Base-by-base conservation (phyloP, 1,284 basidiomycete species). In the Ceratobasidium sp. region DNA sequence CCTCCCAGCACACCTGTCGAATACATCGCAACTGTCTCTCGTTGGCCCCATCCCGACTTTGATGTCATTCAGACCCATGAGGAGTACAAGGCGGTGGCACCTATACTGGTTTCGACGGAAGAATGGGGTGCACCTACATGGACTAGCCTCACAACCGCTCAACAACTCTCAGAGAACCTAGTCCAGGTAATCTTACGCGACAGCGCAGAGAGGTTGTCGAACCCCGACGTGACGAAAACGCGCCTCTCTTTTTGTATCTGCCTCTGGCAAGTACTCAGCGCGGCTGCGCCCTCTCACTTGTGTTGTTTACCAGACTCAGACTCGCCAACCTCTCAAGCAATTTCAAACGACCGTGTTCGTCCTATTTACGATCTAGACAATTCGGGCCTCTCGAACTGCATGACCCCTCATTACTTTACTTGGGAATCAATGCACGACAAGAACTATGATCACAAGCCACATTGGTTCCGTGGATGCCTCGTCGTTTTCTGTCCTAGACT, bases 391-490 rank as follows among this genome's bases (percentile, higher is more conserved):
- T 23, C 12, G 39, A 20, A 69, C 56, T 12, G 56, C 46, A 18
- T 51, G 67, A 53, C 49, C 1, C 51, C 26, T 13, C 51, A 58
- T 56, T 39, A 40, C 46, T 12, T n/a, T 15, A 3, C 39, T n/a
- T 12, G 51, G 33, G 28, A 39, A 0, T 44, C 13, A 9, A 26
- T 20, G 9, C 33, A 33, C 33, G 26, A 42, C 26, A 56, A 1
- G 2, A 6, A n/a, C 12, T 58, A 12, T 44, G 42, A 26, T 5
- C 18, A 26, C 33, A 6, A 15, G n/a, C 28, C 66, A 66, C 53
- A 46, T 20, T 55, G 49, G 46, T 64, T 66, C 49, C 72, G 72
- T 18, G 33, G 49, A 7, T 66, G 72, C 46, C 72, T 75, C 13
- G 49, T 75, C 26, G 23, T 20, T 6, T 64, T 66, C 40, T 64